Evolutionary conservation across 108 stramenopile species (phyloP), one percentile per base, ranked within the genome.

Genomic region (Cyclostephanos tholiformis): DNA sequence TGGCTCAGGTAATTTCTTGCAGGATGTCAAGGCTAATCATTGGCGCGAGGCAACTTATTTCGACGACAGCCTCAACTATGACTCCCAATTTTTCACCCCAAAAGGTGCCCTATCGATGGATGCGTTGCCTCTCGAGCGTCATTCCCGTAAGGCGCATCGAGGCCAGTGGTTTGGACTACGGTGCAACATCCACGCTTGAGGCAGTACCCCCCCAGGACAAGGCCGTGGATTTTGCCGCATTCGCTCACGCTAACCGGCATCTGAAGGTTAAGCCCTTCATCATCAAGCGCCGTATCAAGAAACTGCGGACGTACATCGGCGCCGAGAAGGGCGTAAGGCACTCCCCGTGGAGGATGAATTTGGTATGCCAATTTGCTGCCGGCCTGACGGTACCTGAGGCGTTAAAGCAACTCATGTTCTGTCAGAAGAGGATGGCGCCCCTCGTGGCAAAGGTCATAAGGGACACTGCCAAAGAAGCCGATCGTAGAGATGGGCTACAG

Each of bases 351-450:
- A 80, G 85, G 65, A 71, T 94, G 65, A 90, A 91, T 69, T 72
- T 87, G 14, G 70, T 94, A 1, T 94, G 93, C 71, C 90, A 89
- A 67, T 75, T 91, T 44, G 88, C 85, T 10, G 81, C 87, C 7
- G 89, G 91, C 2, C 58, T 89, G 66, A 86, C 93, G 2, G 72
- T 94, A 39, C 80, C 87, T n/a, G 91, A 94, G 65, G 93, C 93
- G 4, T 67, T 91, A 63, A 85, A 80, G 43, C 93, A 94, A 65
- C 78, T 94, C 7, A 68, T 83, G 67, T 94, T 90, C 72, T 85
- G 82, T 68, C 76, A 88, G 72, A 84, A 88, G 52, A 73, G 72
- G 50, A 85, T 80, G 43, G 85, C 91, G 11, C 89, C 88, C 7
- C 53, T 91, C 11, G 88, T 94, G 0, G 80, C 86, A 25, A 90